A percentile compares a stretch with the other conserved stretches of the same genome.
phyloP scores from a whole-genome alignment of 2,329 filamentous ascomycete genomes.

The Alternaria angustiovoidea region DNA sequence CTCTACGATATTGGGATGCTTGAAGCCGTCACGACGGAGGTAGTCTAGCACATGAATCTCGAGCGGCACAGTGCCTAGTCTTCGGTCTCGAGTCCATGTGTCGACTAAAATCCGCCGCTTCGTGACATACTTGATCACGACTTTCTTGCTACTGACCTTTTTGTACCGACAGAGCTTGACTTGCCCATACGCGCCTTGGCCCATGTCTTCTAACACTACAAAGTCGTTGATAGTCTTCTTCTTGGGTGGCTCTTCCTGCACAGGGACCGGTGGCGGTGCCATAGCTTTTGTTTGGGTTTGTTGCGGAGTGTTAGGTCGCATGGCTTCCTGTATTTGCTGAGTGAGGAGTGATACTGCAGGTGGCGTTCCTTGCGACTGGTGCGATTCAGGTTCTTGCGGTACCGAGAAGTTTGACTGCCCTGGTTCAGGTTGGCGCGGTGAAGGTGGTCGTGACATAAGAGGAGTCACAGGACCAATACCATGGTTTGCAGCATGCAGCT shows the following conservation, averaged over 20 bases:
- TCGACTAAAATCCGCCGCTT: slow-evolving; percentile 96
- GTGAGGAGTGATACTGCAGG: slow-evolving; percentile 58
- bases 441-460: slow-evolving; percentile 71
- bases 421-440: slow-evolving; percentile 79
- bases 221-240: slow-evolving; percentile 94
- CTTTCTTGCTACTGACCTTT: slow-evolving; percentile 76
- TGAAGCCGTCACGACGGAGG: slow-evolving; percentile 74
- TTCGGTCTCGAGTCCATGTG: slow-evolving; percentile 95
- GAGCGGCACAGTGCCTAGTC: slow-evolving; percentile 90
- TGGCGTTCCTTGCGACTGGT: slow-evolving; percentile 45
- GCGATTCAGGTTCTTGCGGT: slow-evolving; percentile 46
- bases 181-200: slow-evolving; percentile 95
- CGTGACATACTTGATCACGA: slow-evolving; percentile 97
- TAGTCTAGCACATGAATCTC: slow-evolving; percentile 98
- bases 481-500: slow-evolving; percentile 79
- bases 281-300: slow-evolving; percentile 41
- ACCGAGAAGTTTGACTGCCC: slow-evolving; percentile 66
- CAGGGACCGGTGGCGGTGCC: slow-evolving; percentile 23
- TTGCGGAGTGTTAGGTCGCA: slow-evolving; percentile 55
- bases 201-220: slow-evolving; percentile 95
- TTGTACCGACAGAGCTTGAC: slow-evolving; percentile 94
- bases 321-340: slow-evolving; percentile 60
- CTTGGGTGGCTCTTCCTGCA: slow-evolving; percentile 31
- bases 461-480: slow-evolving; percentile 70
- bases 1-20: slow-evolving; percentile 72